A percentile compares a stretch with the other conserved stretches of the same genome.
phyloP scores from a whole-genome alignment of 148 eudicot species.

The Mesembryanthemum crystallinum region DNA sequence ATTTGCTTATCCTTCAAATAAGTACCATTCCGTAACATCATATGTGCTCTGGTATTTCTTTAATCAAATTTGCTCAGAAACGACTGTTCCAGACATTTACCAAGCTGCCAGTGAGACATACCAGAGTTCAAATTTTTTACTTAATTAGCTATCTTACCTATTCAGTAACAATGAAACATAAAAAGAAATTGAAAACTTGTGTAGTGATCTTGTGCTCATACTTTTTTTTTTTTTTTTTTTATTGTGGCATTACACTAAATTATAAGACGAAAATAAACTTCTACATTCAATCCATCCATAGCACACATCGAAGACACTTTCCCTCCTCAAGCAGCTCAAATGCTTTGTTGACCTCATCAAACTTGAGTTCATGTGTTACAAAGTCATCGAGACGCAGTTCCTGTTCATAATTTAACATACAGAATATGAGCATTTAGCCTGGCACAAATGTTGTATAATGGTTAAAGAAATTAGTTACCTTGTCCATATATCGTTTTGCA shows the following conservation, averaged over 20 bases:
- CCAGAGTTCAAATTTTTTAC: too few relatives aligned
- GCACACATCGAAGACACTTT: slow-evolving; percentile 63
- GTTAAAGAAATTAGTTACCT: slow-evolving; percentile 25
- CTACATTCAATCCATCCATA: slow-evolving; percentile 59
- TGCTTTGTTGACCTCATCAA: slow-evolving; percentile 78
- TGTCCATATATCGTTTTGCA: slow-evolving; percentile 30
- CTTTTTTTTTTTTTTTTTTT: too few relatives aligned
- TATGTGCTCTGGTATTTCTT: not conserved
- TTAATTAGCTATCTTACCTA: too few relatives aligned
- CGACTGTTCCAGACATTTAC: too few relatives aligned
- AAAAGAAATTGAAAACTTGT: too few relatives aligned
- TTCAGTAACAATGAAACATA: not conserved
- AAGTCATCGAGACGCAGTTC: slow-evolving; percentile 66
- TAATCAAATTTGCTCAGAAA: not conserved
- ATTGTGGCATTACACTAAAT: too few relatives aligned
- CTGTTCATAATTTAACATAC: slow-evolving; percentile 27
- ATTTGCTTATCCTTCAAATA: not conserved
- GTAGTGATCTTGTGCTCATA: too few relatives aligned
- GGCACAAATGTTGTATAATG: too few relatives aligned
- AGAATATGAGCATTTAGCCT: too few relatives aligned
- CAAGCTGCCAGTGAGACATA: too few relatives aligned
- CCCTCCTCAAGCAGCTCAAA: slow-evolving; percentile 61
- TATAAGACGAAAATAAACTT: not conserved
- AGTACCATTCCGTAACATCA: not conserved
- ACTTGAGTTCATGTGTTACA: slow-evolving; percentile 65